Percentiles rank a stretch among this genome's conserved stretches.
Conservation (phyloP, 768 basidiomycete genomes). For the Rubroboletus satanas region DNA sequence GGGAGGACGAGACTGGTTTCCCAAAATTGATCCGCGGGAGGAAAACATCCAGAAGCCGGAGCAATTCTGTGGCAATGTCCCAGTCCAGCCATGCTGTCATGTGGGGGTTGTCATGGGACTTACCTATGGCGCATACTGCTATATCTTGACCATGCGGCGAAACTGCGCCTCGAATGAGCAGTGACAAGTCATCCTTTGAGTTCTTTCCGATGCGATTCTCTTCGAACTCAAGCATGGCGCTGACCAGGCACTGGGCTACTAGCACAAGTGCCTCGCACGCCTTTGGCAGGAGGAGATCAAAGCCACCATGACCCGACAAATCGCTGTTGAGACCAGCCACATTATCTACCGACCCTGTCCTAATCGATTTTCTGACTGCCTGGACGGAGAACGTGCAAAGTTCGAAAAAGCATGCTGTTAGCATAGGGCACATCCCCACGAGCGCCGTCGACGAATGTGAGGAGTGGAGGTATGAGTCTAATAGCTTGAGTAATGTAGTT, state of each 20-base stretch:
- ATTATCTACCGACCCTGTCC: conserved; percentile 15
- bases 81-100: neutral
- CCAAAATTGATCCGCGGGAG: conserved; percentile 83
- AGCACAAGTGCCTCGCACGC: conserved; percentile 79
- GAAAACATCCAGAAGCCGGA: conserved; percentile 74
- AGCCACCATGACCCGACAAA: conserved; percentile 34
- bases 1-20: conserved; percentile 42
- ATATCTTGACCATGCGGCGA: conserved; percentile 42
- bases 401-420: conserved; percentile 58
- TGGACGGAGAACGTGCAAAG: conserved; percentile 55
- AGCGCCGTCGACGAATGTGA: conserved; percentile 38
- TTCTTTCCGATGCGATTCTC: conserved; percentile 28
- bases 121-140: conserved; percentile 58
- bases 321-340: neutral
- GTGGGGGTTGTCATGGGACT: conserved; percentile 14
- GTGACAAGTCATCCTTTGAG: conserved; percentile 25
- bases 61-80: conserved; percentile 57
- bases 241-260: conserved; percentile 70
- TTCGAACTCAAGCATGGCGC: conserved; percentile 47
- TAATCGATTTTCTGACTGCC: conserved; percentile 49
- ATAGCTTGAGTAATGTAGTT: conserved; percentile 79
- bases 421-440: conserved; percentile 49
- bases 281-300: conserved; percentile 72
- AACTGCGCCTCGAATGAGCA: conserved; percentile 43
- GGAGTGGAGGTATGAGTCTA: conserved; percentile 79